Evolutionary conservation across 202 grass and related monocot species (phyloP).

Genomic region (Dendrocalamus latiflorus): DNA sequence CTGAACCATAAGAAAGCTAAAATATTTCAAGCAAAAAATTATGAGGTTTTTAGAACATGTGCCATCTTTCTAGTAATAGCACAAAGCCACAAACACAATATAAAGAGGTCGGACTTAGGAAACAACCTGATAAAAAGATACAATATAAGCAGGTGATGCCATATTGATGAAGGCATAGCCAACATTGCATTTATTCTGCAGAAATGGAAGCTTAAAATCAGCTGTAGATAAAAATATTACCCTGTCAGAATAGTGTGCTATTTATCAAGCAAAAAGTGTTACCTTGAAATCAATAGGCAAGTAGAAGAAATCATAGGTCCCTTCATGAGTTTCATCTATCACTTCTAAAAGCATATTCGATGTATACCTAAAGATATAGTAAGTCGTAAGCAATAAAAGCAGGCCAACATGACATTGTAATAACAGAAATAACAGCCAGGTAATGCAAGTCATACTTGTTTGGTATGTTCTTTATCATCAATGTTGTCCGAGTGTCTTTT

Average conservation of each 20-base stretch:
- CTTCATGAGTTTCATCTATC: conserved; percentile 48
- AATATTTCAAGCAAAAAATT: background rate
- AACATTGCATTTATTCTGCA: too few relatives aligned
- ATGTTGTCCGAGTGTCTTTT: conserved; percentile 40
- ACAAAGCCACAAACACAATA: background rate
- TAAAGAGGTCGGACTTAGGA: background rate
- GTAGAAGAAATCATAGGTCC: conserved; percentile 51
- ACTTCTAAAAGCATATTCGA: conserved; percentile 46
- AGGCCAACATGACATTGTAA: background rate
- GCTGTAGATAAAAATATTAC: too few relatives aligned
- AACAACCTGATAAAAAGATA: conserved; percentile 45
- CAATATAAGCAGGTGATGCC: too few relatives aligned
- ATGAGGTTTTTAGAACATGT: background rate
- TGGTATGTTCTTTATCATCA: conserved; percentile 66
- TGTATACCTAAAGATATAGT: conserved; percentile 44
- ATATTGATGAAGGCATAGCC: too few relatives aligned
- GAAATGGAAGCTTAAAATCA: too few relatives aligned
- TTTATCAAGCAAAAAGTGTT: too few relatives aligned
- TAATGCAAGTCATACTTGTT: conserved; percentile 39
- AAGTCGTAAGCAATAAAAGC: background rate
- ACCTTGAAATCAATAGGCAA: too few relatives aligned
- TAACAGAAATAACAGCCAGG: background rate
- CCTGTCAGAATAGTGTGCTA: too few relatives aligned
- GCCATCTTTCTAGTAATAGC: background rate
- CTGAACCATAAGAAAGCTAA: background rate